Conservation (phyloP, 805 yeast species). For the Starmerella geochares region DNA sequence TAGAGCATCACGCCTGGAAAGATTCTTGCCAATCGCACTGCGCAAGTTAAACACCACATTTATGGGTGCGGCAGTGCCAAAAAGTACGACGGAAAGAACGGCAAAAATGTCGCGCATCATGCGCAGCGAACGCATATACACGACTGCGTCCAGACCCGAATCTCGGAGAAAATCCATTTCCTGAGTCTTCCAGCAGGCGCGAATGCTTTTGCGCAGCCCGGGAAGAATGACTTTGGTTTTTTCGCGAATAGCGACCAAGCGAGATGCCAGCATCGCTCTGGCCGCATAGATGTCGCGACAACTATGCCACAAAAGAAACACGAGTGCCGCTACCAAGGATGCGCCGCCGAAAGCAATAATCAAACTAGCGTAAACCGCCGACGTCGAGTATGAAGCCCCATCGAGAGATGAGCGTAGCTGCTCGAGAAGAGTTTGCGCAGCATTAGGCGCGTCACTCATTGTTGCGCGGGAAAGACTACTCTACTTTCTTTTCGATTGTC, state of each 20-base stretch:
- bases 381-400: conserved; percentile 27
- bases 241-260: not conserved
- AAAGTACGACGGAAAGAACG: conserved; percentile 29
- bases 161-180: conserved; percentile 26
- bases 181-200: conserved; percentile 17
- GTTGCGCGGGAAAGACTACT: not conserved
- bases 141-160: conserved; percentile 33
- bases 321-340: conserved; percentile 23
- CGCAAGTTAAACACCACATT: conserved; percentile 31
- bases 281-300: conserved; percentile 31
- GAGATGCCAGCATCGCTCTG: conserved; percentile 16
- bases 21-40: conserved; percentile 21
- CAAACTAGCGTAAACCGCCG: conserved; percentile 33
- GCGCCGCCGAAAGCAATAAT: conserved; percentile 32
- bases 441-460: conserved; percentile 4
- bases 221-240: not conserved
- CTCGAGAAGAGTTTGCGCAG: conserved; percentile 19
- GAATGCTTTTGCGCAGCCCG: conserved; percentile 26
- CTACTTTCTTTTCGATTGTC: not conserved
- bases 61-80: conserved; percentile 32
- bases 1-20: conserved; percentile 30
- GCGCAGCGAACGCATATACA: conserved; percentile 28
- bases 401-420: conserved; percentile 25
- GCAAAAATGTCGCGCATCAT: conserved; percentile 31
- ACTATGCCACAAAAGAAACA: conserved; percentile 30